Percentiles rank a stretch among this genome's conserved stretches.
phyloP scores from a whole-genome alignment of 768 basidiomycete species.

The Hortiboletus flavorubellus region DNA sequence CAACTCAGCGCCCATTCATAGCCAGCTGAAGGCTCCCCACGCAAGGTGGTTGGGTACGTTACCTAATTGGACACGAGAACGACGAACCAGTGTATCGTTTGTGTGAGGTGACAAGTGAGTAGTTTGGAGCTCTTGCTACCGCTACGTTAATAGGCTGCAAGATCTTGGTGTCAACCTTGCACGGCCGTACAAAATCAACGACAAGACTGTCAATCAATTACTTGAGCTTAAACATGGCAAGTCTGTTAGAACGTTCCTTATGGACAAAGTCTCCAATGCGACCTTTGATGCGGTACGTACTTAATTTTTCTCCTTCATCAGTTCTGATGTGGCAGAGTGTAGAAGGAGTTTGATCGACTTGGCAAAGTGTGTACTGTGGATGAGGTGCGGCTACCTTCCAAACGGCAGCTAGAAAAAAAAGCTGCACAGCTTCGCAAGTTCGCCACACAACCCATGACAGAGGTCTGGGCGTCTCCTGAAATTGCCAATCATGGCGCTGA shows the following conservation, averaged over 20 bases:
- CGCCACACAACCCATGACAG: conserved; percentile 64
- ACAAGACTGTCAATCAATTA: conserved; percentile 57
- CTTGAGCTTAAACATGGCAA: conserved; percentile 79
- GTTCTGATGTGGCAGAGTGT: conserved; percentile 12
- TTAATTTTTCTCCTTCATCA: not conserved
- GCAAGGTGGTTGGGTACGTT: conserved; percentile 82
- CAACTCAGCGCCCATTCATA: not conserved
- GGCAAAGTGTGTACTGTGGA: conserved; percentile 42
- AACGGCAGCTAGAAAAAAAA: conserved; percentile 65
- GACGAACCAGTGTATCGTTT: conserved; percentile 70
- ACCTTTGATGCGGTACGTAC: conserved; percentile 56
- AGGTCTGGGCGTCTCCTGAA: conserved; percentile 46
- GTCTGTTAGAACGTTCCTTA: conserved; percentile 54
- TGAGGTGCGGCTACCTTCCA: conserved; percentile 63
- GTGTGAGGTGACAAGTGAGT: conserved; percentile 75
- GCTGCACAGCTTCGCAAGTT: conserved; percentile 57
- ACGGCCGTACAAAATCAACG: conserved; percentile 73
- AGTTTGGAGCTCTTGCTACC: not conserved
- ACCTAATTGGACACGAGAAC: conserved; percentile 66
- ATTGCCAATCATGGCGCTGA: conserved; percentile 8
- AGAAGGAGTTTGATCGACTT: conserved; percentile 77
- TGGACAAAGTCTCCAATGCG: conserved; percentile 88
- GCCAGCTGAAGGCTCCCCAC: conserved; percentile 4
- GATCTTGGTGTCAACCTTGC: conserved; percentile 49
- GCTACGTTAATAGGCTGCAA: conserved; percentile 28